Conservation (phyloP, 2,329 filamentous ascomycete species). For the Nothophoma quercina region DNA sequence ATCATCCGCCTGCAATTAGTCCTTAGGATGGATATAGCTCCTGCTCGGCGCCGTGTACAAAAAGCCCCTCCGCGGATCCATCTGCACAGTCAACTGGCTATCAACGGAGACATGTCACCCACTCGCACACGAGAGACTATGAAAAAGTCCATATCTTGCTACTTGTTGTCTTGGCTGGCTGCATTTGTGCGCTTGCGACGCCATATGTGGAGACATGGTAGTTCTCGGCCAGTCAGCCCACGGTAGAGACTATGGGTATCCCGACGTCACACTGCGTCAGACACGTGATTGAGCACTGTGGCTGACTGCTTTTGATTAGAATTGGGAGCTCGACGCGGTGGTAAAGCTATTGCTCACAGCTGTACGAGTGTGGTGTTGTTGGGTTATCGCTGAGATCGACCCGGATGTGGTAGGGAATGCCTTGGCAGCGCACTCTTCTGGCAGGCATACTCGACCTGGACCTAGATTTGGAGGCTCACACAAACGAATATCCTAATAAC, state of each 20-base stretch:
- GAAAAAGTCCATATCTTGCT: not conserved
- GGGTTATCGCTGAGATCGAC: not conserved
- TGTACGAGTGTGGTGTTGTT: not conserved
- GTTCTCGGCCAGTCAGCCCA: not conserved
- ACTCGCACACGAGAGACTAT: not conserved
- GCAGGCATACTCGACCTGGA: not conserved
- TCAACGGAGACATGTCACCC: conserved; percentile 2
- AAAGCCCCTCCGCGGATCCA: conserved; percentile 31
- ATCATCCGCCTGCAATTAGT: conserved; percentile 20
- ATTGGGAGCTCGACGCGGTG: not conserved
- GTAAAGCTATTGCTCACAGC: not conserved
- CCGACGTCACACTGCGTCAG: no score
- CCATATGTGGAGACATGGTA: not conserved
- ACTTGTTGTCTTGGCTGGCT: not conserved
- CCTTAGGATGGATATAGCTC: conserved; percentile 23
- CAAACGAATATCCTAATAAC: no score
- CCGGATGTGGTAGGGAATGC: not conserved
- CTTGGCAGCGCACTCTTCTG: not conserved
- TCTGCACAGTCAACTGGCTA: conserved; percentile 30
- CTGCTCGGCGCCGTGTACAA: conserved; percentile 24
- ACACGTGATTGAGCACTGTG: no score
- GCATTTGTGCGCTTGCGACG: not conserved
- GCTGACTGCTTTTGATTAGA: not conserved
- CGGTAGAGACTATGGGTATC: no score
- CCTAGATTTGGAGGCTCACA: no score